Evolutionary conservation across 1,284 basidiomycete species (phyloP), one percentile per base, ranked within the genome.

Genomic region (Moesziomyces sp.): DNA sequence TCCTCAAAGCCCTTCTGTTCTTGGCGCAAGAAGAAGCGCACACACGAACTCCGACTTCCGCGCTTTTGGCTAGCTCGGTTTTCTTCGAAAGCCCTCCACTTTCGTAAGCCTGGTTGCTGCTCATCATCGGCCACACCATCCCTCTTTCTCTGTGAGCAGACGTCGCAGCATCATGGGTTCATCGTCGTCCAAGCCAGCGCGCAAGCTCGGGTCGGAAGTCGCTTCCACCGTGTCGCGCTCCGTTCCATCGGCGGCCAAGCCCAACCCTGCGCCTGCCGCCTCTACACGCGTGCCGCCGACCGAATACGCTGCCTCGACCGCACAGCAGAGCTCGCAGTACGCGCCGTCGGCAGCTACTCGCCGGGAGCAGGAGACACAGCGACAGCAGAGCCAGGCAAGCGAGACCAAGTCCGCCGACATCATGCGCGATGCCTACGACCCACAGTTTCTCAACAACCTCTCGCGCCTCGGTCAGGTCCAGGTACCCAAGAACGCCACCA

Each of bases 381-480:
- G 56, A 34, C 65, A 67, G 35, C 69, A 59, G 48, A 49, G 52
- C 19, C 70, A 58, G 19, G 57, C 71, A 2, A 74, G 71, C 58
- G 71, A 74, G 52, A 62, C 53, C 35, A 74, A 71, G 46, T 71
- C 71, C 0, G 69, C 59, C 46, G 72, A 71, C 26, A 77, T 77
- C 56, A 48, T 74, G 54, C 63, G 69, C 23, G 75, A 77, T 42
- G 71, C 72, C 9, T 68, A 55, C 30, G 72, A 77, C 46, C 75
- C 75, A 10, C 72, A 74, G 47, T 66, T 77, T 34, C 34, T 77
- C 10, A 64, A 68, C 28, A 77, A 77, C 44, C 56, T 77, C 7
- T 60, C 67, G 6, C 52, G 50, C 18, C 52, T 77, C 13, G 75
- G 75, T 2, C 67, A 64, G 30, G 72, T 77, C 5, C 48, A 68